phyloP scores from a whole-genome alignment of 495 filamentous ascomycete species.

The Aspergillus incahuasiensis region DNA sequence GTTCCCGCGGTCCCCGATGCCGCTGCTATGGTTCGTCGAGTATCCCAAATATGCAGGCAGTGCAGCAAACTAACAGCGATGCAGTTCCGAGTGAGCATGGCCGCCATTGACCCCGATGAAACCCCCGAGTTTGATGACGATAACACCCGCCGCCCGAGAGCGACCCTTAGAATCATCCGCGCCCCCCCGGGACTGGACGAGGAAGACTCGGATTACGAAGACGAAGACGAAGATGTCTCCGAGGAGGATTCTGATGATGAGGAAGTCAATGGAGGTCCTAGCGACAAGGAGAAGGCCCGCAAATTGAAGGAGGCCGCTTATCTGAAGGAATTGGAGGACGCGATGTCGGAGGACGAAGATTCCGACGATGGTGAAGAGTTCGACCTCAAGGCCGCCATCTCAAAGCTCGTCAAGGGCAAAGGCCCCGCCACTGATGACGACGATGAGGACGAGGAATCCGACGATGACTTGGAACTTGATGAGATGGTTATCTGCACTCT shows the following conservation, averaged over 20 bases:
- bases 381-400: constrained; percentile 56
- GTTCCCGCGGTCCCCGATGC: constrained; percentile 70
- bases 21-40: constrained; percentile 70
- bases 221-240: constrained; percentile 57
- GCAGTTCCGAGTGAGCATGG: constrained; percentile 97
- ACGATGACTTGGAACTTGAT: constrained; percentile 67
- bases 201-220: constrained; percentile 53
- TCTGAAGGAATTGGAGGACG: constrained; percentile 61
- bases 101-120: constrained; percentile 87
- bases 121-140: constrained; percentile 61
- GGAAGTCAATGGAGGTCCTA: constrained; percentile 80
- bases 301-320: constrained; percentile 67
- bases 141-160: constrained; percentile 58
- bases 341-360: constrained; percentile 57
- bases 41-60: neutral
- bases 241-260: constrained; percentile 65
- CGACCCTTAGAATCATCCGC: constrained; percentile 88
- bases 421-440: constrained; percentile 67
- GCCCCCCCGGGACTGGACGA: constrained; percentile 49
- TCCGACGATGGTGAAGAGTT: constrained; percentile 53
- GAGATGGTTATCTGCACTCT: constrained; percentile 92
- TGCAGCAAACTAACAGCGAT: neutral
- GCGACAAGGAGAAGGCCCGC: constrained; percentile 82
- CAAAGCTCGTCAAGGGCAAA: constrained; percentile 73
- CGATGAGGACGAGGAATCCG: constrained; percentile 57